Conservation (phyloP, 2,329 filamentous ascomycete species). For the Epichloe brachyelytri region DNA sequence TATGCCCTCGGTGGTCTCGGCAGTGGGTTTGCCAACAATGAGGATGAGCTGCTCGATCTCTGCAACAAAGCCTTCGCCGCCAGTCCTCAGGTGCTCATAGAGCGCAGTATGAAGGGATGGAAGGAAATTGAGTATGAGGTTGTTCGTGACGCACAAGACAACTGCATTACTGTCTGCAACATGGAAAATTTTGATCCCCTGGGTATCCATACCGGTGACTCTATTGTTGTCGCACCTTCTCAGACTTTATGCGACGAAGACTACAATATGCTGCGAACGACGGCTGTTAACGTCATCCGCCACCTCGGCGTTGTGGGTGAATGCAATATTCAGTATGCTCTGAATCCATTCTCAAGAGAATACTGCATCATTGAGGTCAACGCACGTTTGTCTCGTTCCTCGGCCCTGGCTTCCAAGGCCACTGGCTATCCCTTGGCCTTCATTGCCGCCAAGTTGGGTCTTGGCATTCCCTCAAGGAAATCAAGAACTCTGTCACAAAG, state of each 20-base stretch:
- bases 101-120: conserved; percentile 99
- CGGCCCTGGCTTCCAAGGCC: conserved; percentile 89
- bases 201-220: conserved; percentile 95
- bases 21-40: conserved; percentile 87
- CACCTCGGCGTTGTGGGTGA: conserved; percentile 96
- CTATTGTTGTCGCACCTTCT: conserved; percentile 92
- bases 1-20: conserved; percentile 92
- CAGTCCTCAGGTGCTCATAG: conserved; percentile 90
- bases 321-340: conserved; percentile 96
- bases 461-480: conserved; percentile 90
- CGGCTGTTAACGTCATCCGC: conserved; percentile 91
- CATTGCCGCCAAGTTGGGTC: conserved; percentile 89
- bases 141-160: conserved; percentile 86
- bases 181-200: conserved; percentile 99
- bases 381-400: conserved; percentile 87
- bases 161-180: conserved; percentile 99
- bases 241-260: conserved; percentile 95
- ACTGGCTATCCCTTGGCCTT: conserved; percentile 95
- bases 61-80: conserved; percentile 93
- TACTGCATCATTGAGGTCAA: conserved; percentile 99
- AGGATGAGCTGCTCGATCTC: conserved; percentile 68
- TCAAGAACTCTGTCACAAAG: conserved; percentile 91
- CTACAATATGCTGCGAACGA: conserved; percentile 97
- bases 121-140: conserved; percentile 99
- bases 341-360: conserved; percentile 89